These are phyloP conservation scores for Erodium maritimum DNA, from an alignment of 345 rosid genomes.

Conservation along the genomic window DNA sequence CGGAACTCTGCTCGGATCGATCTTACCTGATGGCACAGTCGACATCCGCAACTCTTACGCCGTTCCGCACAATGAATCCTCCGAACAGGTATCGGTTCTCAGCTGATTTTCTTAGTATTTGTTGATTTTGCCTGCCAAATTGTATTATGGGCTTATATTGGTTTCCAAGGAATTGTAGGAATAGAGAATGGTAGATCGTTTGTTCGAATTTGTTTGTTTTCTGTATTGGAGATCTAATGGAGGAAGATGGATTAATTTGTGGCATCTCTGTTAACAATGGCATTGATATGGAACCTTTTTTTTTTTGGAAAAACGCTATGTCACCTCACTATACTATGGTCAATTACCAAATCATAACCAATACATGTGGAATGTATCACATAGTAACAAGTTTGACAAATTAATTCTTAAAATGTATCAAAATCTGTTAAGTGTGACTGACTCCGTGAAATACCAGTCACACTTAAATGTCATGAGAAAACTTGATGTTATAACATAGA, in stretches of 20 bases:
- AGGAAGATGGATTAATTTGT: neutral
- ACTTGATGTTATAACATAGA: no score
- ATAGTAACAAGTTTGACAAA: no score
- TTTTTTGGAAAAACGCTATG: no score
- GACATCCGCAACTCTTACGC: conserved; percentile 92
- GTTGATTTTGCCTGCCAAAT: neutral
- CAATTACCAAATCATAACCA: no score
- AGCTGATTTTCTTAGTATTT: neutral
- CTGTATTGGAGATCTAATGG: neutral
- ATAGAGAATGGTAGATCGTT: neutral
- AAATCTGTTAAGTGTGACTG: no score
- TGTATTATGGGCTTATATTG: neutral
- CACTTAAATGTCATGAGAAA: no score
- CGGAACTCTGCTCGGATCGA: conserved; percentile 91
- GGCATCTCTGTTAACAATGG: neutral
- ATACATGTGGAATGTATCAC: no score
- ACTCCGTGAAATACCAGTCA: no score
- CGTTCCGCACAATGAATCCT: conserved; percentile 90
- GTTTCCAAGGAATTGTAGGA: neutral
- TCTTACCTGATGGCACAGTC: conserved; percentile 75
- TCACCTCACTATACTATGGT: no score
- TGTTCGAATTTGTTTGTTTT: no score
- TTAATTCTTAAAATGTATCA: no score
- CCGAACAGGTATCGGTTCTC: conserved; percentile 50
- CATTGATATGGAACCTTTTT: no score